These are phyloP conservation scores for Colletotrichum sp. DNA, from an alignment of 2,329 filamentous ascomycete genomes.

Conservation along the genomic window DNA sequence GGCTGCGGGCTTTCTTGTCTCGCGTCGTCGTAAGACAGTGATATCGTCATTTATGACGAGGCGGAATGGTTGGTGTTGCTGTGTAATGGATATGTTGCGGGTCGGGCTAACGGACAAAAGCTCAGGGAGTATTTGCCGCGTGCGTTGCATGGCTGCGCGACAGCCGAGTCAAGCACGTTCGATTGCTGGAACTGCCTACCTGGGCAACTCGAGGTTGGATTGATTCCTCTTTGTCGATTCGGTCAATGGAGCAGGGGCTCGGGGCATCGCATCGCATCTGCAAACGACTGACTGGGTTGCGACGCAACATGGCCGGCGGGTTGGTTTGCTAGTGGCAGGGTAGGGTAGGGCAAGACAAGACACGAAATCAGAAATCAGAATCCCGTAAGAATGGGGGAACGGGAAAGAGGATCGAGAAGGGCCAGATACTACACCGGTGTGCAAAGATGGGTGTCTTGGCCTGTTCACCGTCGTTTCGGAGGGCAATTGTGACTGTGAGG, in stretches of 20 bases:
- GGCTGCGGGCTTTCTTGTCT: not conserved
- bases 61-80: not conserved
- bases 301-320: not conserved
- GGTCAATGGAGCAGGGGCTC: not conserved
- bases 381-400: not conserved
- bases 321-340: not conserved
- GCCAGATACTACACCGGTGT: not conserved
- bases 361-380: not conserved
- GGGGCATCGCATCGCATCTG: not conserved
- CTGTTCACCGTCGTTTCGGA: constrained; percentile 15
- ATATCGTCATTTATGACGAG: constrained; percentile 9
- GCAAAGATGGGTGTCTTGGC: constrained; percentile 3
- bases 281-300: not conserved
- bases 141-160: not conserved
- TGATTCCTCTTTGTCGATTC: not conserved
- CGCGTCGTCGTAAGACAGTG: not conserved
- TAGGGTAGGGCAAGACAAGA: not conserved
- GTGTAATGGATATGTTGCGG: not conserved
- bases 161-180: not conserved
- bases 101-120: not conserved
- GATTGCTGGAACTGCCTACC: not conserved
- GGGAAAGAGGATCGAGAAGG: not conserved
- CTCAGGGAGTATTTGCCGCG: not conserved
- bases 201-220: not conserved
- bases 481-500: not conserved